Evolutionary conservation across 2,329 filamentous ascomycete species (phyloP).

Genomic region (Alternaria sp.): DNA sequence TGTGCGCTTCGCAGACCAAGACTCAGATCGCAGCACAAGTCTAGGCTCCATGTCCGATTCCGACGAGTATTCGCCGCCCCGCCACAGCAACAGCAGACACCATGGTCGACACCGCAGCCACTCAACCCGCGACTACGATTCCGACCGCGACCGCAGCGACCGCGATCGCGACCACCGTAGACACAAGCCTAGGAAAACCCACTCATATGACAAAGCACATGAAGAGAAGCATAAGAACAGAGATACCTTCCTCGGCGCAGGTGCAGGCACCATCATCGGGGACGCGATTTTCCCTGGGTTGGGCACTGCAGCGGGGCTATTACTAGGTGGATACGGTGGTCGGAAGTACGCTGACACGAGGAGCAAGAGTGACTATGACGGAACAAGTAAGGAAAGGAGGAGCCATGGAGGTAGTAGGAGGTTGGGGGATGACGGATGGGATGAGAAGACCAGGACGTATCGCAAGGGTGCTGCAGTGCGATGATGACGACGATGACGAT

Average conservation of each 20-base stretch:
- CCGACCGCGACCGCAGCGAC: conserved; percentile 1
- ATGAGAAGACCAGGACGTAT: conserved; percentile 46
- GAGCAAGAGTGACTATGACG: conserved; percentile 28
- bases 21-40: conserved; percentile 30
- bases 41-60: conserved; percentile 29
- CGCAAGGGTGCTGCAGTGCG: conserved; percentile 70
- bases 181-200: conserved; percentile 7
- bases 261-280: conserved; percentile 55
- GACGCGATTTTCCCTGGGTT: conserved; percentile 57
- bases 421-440: conserved; percentile 44
- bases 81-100: conserved; percentile 21
- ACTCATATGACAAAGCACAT: conserved; percentile 16
- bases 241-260: conserved; percentile 57
- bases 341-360: conserved; percentile 53
- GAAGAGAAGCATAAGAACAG: conserved; percentile 36
- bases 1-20: conserved; percentile 42
- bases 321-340: conserved; percentile 55
- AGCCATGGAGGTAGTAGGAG: conserved; percentile 50
- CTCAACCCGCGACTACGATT: conserved; percentile 10
- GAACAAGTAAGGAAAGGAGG: conserved; percentile 16
- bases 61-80: conserved; percentile 26
- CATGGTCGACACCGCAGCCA: conserved; percentile 22
- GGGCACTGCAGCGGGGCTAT: conserved; percentile 50
- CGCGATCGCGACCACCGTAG: conserved; percentile 8
- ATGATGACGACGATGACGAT: neutral